Conservation (phyloP, 176 grass and related monocot genomes). For the Puya raimondii region DNA sequence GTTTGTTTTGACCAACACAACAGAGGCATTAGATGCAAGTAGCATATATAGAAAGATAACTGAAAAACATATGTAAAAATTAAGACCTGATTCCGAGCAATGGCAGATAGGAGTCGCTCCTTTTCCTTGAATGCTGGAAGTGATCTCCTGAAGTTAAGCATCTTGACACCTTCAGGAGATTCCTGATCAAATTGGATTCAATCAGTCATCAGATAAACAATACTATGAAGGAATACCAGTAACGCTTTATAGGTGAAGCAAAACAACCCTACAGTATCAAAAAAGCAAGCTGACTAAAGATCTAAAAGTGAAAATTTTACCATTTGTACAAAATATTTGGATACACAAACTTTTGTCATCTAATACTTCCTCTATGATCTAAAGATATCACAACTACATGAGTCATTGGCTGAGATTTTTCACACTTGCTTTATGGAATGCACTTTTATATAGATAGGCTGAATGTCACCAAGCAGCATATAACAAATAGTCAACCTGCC, state of each 20-base stretch:
- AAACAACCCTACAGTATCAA: too few relatives aligned
- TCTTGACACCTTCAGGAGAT: constrained; percentile 75
- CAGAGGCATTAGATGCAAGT: too few relatives aligned
- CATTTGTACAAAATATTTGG: too few relatives aligned
- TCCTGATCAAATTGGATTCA: constrained; percentile 31
- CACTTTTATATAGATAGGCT: not conserved
- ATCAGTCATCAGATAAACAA: not conserved
- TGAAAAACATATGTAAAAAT: constrained; percentile 1
- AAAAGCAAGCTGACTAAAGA: too few relatives aligned
- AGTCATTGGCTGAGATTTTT: not conserved
- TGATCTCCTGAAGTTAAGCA: constrained; percentile 73
- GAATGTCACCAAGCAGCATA: not conserved
- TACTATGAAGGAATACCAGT: not conserved
- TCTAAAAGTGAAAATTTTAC: too few relatives aligned
- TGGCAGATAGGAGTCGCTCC: constrained; percentile 76
- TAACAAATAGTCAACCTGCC: constrained; percentile 44
- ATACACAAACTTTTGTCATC: too few relatives aligned
- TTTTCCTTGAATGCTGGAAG: constrained; percentile 89
- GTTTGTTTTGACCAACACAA: too few relatives aligned
- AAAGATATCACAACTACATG: too few relatives aligned
- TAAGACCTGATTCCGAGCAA: constrained; percentile 90
- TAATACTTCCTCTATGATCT: too few relatives aligned
- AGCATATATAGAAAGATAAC: not conserved
- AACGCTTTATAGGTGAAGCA: not conserved
- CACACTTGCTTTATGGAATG: not conserved